Conservation (phyloP, 2,329 filamentous ascomycete genomes). For the Ramularia endophylla region DNA sequence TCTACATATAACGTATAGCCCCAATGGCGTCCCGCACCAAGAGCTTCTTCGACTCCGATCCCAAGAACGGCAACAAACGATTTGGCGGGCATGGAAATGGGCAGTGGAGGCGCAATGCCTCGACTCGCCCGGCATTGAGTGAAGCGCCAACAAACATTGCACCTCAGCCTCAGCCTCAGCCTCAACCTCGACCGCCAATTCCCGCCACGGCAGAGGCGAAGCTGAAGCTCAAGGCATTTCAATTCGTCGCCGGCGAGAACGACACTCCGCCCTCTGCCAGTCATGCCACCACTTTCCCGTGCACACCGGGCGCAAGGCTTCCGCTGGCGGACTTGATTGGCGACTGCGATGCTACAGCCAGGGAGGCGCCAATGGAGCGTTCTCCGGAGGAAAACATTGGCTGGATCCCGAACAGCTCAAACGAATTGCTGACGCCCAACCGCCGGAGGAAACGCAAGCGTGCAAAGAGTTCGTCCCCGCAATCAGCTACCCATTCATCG, state of each 20-base stretch:
- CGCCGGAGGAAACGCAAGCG: slow-evolving; percentile 38
- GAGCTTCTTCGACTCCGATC: slow-evolving; percentile 47
- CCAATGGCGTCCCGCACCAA: slow-evolving; percentile 36
- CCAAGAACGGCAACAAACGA: slow-evolving; percentile 34
- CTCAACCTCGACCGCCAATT: too few species aligned
- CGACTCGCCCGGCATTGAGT: slow-evolving; percentile 12
- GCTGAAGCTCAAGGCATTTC: slow-evolving; percentile 51
- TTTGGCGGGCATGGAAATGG: slow-evolving; percentile 10
- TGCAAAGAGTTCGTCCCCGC: slow-evolving; percentile 41
- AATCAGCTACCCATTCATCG: slow-evolving; percentile 17
- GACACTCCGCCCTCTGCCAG: slow-evolving; percentile 21
- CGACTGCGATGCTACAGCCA: slow-evolving; percentile 51
- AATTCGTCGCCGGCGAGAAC: slow-evolving; percentile 39
- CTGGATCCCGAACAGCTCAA: slow-evolving; percentile 49
- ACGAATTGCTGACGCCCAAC: slow-evolving; percentile 36
- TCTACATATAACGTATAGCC: neutral
- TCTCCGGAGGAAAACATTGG: slow-evolving; percentile 57
- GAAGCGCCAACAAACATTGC: slow-evolving; percentile 22
- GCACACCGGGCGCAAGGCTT: slow-evolving; percentile 54
- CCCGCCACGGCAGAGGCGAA: slow-evolving; percentile 49
- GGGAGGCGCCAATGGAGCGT: slow-evolving; percentile 40
- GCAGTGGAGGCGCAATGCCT: slow-evolving; percentile 21
- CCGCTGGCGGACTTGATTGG: slow-evolving; percentile 57
- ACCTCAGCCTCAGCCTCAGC: too few species aligned
- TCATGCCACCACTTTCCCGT: slow-evolving; percentile 41